Evolutionary conservation across 192 early-diverging fungal genomes (phyloP).

Genomic region (Neocallimastix lanati): DNA sequence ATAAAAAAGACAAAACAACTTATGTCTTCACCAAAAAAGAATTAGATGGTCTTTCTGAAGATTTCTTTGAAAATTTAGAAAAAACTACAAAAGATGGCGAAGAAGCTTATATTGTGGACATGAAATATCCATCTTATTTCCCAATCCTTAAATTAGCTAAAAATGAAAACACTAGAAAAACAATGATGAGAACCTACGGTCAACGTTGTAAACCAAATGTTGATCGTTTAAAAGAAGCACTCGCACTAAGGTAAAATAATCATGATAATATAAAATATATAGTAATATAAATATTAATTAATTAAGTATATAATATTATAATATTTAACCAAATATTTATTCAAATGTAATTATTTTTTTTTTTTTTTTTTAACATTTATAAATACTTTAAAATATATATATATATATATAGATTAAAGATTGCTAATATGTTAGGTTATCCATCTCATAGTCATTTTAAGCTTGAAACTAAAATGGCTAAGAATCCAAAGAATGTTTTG

Average conservation of each 20-base stretch:
- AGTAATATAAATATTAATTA: no score
- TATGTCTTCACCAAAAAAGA: conserved; percentile 25
- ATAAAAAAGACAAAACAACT: conserved; percentile 10
- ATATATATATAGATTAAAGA: conserved; percentile 21
- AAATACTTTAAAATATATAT: conserved; percentile 9
- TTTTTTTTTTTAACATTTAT: conserved; percentile 4
- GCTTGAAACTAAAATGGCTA: conserved; percentile 72
- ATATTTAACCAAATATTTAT: background rate
- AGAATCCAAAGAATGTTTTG: conserved; percentile 36
- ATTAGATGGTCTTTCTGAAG: conserved; percentile 53
- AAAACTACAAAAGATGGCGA: conserved; percentile 37
- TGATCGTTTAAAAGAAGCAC: conserved; percentile 31
- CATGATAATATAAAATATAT: no score
- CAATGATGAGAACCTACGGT: conserved; percentile 23
- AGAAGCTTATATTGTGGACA: conserved; percentile 40
- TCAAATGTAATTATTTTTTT: conserved; percentile 4
- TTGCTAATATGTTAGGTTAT: conserved; percentile 47
- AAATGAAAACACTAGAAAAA: conserved; percentile 11
- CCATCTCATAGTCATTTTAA: conserved; percentile 47
- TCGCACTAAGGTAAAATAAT: background rate
- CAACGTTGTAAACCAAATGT: conserved; percentile 39
- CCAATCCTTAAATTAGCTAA: conserved; percentile 4
- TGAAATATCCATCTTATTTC: conserved; percentile 40
- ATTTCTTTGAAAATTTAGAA: conserved; percentile 38
- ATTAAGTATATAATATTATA: no score